Conservation (phyloP, 495 filamentous ascomycete species). For the Lepraria neglecta region DNA sequence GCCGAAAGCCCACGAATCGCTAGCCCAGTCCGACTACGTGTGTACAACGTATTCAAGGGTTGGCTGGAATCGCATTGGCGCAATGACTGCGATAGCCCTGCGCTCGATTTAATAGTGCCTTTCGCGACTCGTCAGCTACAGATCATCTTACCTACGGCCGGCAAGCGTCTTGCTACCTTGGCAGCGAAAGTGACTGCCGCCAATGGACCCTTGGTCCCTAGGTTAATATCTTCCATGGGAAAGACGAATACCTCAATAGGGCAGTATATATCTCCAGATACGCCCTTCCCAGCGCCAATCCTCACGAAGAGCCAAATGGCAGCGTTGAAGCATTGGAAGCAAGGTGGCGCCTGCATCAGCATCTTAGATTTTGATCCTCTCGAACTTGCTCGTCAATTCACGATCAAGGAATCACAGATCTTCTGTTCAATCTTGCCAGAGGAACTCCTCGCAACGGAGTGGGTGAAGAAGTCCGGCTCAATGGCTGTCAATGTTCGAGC, state of each 20-base stretch:
- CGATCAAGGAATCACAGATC: constrained; percentile 85
- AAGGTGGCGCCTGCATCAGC: constrained; percentile 58
- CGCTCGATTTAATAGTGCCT: constrained; percentile 63
- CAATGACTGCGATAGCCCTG: constrained; percentile 65
- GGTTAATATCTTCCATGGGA: constrained; percentile 79
- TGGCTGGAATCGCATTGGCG: constrained; percentile 98
- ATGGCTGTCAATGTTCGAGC: constrained; percentile 87
- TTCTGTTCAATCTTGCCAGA: constrained; percentile 91
- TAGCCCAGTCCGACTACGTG: constrained; percentile 74
- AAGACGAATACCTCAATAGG: constrained; percentile 73
- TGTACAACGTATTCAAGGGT: constrained; percentile 94
- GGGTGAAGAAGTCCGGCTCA: constrained; percentile 76
- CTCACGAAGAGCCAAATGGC: constrained; percentile 70
- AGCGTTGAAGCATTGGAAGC: constrained; percentile 67
- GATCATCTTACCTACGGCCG: constrained; percentile 63
- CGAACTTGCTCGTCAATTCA: constrained; percentile 88
- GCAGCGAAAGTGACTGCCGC: constrained; percentile 73
- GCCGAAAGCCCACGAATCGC: constrained; percentile 66
- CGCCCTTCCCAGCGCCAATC: constrained; percentile 59
- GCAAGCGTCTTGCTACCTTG: constrained; percentile 69
- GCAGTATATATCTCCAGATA: constrained; percentile 62
- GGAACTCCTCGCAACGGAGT: constrained; percentile 87
- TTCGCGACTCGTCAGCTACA: constrained; percentile 73
- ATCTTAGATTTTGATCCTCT: constrained; percentile 91
- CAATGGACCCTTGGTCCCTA: constrained; percentile 73